Evolutionary conservation across 768 basidiomycete genomes (phyloP), one percentile per base, ranked within the genome.

Genomic region (Rossbeevera mucosa): DNA sequence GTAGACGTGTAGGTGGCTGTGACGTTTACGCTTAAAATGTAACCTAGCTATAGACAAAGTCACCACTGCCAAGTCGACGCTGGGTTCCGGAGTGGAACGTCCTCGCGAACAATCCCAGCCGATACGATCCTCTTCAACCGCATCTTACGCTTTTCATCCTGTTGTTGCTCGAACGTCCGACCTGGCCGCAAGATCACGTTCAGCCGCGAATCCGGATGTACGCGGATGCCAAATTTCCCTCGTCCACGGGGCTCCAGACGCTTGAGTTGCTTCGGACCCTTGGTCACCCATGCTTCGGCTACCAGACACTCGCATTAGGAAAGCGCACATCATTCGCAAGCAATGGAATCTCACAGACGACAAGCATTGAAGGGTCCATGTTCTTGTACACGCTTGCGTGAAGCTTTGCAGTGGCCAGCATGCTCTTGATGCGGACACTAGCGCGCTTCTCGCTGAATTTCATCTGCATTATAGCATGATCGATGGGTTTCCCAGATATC

Each of bases 211-310:
- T 83, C 81, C 0, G 83, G 86, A 65, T 90, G 91, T 12, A 80
- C 76, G 46, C 86, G 85, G 52, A 92, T 76, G 48, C 95, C 95
- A 51, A 68, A 76, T 59, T 86, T 85, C 29, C 88, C 89, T 57
- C 94, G 82, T 48, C 91, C 95, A 68, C 83, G 86, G 53, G 88
- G 82, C 59, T 96, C 92, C 18, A 92, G 59, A 48, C 85, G 81
- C 54, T 80, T 83, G 33, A 80, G 72, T 21, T 73, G 71, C 33
- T 77, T 80, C 7, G 76, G 75, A 5, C 88, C 93, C 68, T 98
- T 97, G 44, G 82, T 86, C 14, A 96, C 93, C 95, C 94, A 99
- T 20, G 94, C 82, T 70, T 96, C 87, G 42, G 91, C 94, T 96
- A 59, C 33, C 48, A 47, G 20, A 53, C 18, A 24, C 42, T 47